phyloP scores from a whole-genome alignment of 441 rosid species.

The Arabidopsis lyrata region DNA sequence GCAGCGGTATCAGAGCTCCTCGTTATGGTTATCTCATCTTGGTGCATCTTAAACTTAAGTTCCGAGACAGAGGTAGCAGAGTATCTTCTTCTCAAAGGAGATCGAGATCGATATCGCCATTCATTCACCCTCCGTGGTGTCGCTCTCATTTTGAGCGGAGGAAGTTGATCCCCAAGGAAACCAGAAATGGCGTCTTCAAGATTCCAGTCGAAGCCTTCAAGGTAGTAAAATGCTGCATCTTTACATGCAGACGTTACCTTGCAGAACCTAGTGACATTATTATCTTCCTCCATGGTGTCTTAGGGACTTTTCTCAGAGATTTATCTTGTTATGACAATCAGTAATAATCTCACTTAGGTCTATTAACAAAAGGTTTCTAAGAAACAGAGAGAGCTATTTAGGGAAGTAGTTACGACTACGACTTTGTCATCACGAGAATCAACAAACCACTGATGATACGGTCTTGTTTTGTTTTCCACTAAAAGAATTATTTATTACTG shows the following conservation, averaged over 20 bases:
- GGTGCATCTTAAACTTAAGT: neutral
- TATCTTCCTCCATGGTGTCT: neutral
- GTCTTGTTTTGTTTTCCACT: neutral
- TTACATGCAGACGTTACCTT: constrained; percentile 12
- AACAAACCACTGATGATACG: neutral
- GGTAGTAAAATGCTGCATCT: constrained; percentile 30
- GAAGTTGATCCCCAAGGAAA: constrained; percentile 23
- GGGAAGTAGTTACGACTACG: neutral
- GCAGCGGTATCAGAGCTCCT: neutral
- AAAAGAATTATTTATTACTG: neutral
- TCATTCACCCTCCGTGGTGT: neutral
- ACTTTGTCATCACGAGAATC: neutral
- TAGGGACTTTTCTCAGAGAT: neutral
- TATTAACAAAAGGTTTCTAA: neutral
- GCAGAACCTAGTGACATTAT: constrained; percentile 23
- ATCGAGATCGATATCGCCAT: constrained; percentile 16
- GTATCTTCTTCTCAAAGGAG: constrained; percentile 5
- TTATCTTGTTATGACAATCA: neutral
- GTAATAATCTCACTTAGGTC: neutral
- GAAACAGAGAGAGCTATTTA: neutral
- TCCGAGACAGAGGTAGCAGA: neutral
- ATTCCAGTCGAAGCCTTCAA: constrained; percentile 32
- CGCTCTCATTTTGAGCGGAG: constrained; percentile 1
- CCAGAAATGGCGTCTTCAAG: constrained; percentile 28
- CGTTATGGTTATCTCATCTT: constrained; percentile 16